Base-by-base conservation (phyloP, 331 rosid species). In the Quercus phellos region DNA sequence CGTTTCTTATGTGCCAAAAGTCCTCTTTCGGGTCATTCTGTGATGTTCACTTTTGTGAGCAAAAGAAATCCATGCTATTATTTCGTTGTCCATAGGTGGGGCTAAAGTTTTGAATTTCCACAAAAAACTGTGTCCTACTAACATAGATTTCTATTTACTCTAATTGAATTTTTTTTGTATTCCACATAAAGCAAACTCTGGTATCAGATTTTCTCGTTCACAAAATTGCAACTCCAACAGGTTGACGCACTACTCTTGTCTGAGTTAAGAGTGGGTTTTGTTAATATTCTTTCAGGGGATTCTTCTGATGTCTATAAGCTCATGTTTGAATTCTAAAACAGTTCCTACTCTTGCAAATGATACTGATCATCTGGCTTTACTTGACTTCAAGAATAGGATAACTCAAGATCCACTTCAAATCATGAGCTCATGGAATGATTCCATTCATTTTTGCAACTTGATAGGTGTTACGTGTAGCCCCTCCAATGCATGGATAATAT, bases 361-460 rank as follows among this genome's bases (percentile, higher is more conserved):
- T 77, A 55, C 83, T 12, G 88, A 86, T 76, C 70, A 24, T 10
- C 34, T 58, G 29, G 82, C 88, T 46, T 71, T 89, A 17, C 77
- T 85, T 32, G 78, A 85, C 79, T 78, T 88, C n/a, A 90, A 80
- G 78, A 55, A 61, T 18, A 63, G 43, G 7, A 79, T 88, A 74
- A 7, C 43, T 2, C 27, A 60, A 42, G 90, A 84, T 51, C 88
- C 90, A 70, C 77, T 77, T 9, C 27, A 51, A 6, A 66, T 43
- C 11, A 75, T 82, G 82, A 84, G 79, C 51, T 55, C 38, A 5
- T 87, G 96, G 89, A 89, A 79, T 60, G 75, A 86, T 5, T 83
- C 90, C 7, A 42, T 16, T 10, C 68, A 83, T 21, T 83, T 89
- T 22, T 86, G 92, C 80, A 26, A 75, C 10, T 91, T 89, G 92